phyloP scores from a whole-genome alignment of 148 eudicot genomes.

The Rhododendron molle region DNA sequence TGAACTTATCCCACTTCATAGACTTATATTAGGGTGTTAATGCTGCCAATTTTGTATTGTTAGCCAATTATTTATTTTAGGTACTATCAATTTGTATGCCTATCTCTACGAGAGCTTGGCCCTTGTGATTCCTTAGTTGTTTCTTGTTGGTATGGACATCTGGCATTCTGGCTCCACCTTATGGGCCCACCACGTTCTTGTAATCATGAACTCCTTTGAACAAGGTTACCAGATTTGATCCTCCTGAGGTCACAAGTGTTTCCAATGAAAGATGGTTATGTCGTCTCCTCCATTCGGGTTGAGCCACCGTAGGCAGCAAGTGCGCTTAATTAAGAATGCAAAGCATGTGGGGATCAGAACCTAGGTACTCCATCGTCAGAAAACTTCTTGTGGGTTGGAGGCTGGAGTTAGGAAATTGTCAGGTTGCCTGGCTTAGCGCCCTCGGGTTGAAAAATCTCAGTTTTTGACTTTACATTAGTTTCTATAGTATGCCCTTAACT shows the following conservation, averaged over 20 bases:
- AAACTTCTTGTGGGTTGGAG: background rate
- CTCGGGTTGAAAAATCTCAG: background rate
- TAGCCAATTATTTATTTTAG: too few relatives aligned
- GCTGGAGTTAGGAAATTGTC: background rate
- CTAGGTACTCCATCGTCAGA: background rate
- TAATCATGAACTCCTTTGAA: background rate
- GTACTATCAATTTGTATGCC: too few relatives aligned
- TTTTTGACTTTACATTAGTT: background rate
- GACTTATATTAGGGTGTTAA: too few relatives aligned
- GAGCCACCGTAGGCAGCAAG: background rate
- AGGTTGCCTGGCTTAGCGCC: background rate
- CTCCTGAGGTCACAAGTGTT: background rate
- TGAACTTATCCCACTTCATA: too few relatives aligned
- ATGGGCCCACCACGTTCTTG: background rate
- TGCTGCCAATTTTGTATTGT: too few relatives aligned
- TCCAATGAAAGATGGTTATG: background rate
- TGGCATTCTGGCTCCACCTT: too few relatives aligned
- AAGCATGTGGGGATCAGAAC: background rate
- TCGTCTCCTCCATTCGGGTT: background rate
- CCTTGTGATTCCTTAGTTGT: background rate
- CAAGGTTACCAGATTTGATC: background rate
- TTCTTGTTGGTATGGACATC: background rate
- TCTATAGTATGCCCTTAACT: background rate
- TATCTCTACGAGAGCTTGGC: too few relatives aligned
- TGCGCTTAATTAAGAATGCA: background rate